These are phyloP conservation scores for Grifola frondosa DNA, from an alignment of 1,284 basidiomycete genomes.

Conservation along the genomic window DNA sequence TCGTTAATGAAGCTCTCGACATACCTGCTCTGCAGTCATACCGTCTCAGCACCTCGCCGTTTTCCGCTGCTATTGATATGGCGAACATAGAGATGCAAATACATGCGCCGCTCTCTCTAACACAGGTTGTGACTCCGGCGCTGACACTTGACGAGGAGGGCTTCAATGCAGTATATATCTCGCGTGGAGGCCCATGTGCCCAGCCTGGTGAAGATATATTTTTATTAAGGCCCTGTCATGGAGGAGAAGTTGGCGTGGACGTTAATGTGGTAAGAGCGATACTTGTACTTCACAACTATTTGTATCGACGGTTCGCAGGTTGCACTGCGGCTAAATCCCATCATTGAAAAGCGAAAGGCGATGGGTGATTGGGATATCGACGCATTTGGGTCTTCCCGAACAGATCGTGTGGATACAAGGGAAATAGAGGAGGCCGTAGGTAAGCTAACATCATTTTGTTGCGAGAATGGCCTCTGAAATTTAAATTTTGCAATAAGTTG, in stretches of 20 bases:
- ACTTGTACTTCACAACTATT: not conserved
- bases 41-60: not conserved
- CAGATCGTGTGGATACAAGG: slow-evolving; percentile 8
- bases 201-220: slow-evolving; percentile 2
- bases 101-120: slow-evolving; percentile 9
- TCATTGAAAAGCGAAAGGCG: slow-evolving; percentile 5
- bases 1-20: not conserved
- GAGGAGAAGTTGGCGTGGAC: slow-evolving; percentile 12
- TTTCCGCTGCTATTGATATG: slow-evolving; percentile 3
- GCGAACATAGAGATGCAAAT: slow-evolving; percentile 11
- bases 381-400: slow-evolving; percentile 4
- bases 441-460: not conserved
- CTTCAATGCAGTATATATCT: slow-evolving; percentile 7
- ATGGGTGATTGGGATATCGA: slow-evolving; percentile 7
- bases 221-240: slow-evolving; percentile 10
- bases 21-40: not conserved
- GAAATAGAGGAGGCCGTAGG: slow-evolving; percentile 11
- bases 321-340: slow-evolving; percentile 5
- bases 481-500: too few species aligned
- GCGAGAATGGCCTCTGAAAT: too few species aligned
- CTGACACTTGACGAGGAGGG: slow-evolving; percentile 9
- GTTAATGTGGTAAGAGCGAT: slow-evolving; percentile 8
- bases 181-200: slow-evolving; percentile 6
- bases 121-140: slow-evolving; percentile 7
- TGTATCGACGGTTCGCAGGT: not conserved